A percentile compares a stretch with the other conserved stretches of the same genome.
phyloP scores from a whole-genome alignment of 1,139 yeast genomes.

The Yamadazyma blattariae region DNA sequence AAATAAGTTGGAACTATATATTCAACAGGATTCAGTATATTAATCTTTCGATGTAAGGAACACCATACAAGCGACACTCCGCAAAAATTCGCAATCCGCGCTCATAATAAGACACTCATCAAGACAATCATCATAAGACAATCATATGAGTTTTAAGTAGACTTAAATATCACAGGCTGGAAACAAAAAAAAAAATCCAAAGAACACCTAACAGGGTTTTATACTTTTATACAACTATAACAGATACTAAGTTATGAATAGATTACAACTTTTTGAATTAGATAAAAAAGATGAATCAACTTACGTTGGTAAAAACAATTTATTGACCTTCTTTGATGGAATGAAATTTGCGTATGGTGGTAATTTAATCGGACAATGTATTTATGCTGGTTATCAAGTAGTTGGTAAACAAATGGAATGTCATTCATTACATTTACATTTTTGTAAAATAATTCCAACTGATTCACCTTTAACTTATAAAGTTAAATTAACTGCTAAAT shows the following conservation, averaged over 20 bases:
- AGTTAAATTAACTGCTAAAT: slow-evolving; percentile 26
- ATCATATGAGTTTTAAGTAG: too few species aligned
- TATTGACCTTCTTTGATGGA: neutral
- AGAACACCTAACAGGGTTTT: too few species aligned
- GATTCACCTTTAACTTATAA: slow-evolving; percentile 34
- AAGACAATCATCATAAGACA: too few species aligned
- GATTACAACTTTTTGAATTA: neutral
- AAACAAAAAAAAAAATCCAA: too few species aligned
- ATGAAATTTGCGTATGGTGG: slow-evolving; percentile 26
- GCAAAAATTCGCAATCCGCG: too few species aligned
- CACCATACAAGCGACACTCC: too few species aligned
- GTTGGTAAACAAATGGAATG: slow-evolving; percentile 21
- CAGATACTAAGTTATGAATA: slow-evolving; percentile 3
- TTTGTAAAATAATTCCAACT: slow-evolving; percentile 34
- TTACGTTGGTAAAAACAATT: neutral
- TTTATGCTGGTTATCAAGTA: slow-evolving; percentile 31
- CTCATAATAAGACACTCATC: too few species aligned
- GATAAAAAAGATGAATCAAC: neutral
- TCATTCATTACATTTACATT: slow-evolving; percentile 39
- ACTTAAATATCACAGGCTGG: too few species aligned
- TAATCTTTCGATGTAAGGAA: too few species aligned
- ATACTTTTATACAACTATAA: too few species aligned
- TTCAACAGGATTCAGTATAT: too few species aligned
- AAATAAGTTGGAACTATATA: too few species aligned
- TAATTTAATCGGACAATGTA: slow-evolving; percentile 36